Conservation (phyloP, 768 basidiomycete genomes). For the Phylloporus scabripes region DNA sequence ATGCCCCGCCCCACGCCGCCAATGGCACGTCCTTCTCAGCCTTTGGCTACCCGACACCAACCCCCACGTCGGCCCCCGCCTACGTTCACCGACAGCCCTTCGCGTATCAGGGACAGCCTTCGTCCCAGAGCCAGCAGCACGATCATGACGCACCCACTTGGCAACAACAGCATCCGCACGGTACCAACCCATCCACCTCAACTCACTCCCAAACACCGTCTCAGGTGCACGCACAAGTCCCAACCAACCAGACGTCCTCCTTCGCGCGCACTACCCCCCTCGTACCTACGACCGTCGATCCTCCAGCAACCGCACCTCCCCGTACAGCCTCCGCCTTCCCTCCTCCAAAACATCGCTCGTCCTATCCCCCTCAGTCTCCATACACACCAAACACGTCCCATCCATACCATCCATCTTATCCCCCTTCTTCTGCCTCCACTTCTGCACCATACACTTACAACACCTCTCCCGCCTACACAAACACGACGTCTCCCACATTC, state of each 20-base stretch:
- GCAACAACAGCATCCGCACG: slow-evolving; percentile 24
- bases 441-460: slow-evolving; percentile 20
- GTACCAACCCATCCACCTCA: slow-evolving; percentile 5
- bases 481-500: slow-evolving; percentile 23
- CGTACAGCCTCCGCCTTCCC: slow-evolving; percentile 12
- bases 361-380: slow-evolving; percentile 17
- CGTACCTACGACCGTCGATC: slow-evolving; percentile 28
- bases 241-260: slow-evolving; percentile 12
- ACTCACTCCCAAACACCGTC: slow-evolving; percentile 15
- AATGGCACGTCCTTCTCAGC: slow-evolving; percentile 18
- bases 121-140: slow-evolving; percentile 18
- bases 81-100: slow-evolving; percentile 22
- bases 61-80: slow-evolving; percentile 15
- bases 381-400: slow-evolving; percentile 18
- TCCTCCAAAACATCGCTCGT: slow-evolving; percentile 20
- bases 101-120: slow-evolving; percentile 14
- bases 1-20: background rate
- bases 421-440: slow-evolving; percentile 15
- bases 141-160: slow-evolving; percentile 17
- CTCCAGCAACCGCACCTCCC: slow-evolving; percentile 4
- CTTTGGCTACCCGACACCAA: slow-evolving; percentile 21
- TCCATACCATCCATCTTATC: slow-evolving; percentile 10
- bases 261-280: slow-evolving; percentile 26
- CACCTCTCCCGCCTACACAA: slow-evolving; percentile 17
- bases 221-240: slow-evolving; percentile 16